Percentiles rank a stretch among this genome's conserved stretches.
Evolutionary conservation across 306 rosid species (phyloP).

Genomic region (Inga leiocalycina): DNA sequence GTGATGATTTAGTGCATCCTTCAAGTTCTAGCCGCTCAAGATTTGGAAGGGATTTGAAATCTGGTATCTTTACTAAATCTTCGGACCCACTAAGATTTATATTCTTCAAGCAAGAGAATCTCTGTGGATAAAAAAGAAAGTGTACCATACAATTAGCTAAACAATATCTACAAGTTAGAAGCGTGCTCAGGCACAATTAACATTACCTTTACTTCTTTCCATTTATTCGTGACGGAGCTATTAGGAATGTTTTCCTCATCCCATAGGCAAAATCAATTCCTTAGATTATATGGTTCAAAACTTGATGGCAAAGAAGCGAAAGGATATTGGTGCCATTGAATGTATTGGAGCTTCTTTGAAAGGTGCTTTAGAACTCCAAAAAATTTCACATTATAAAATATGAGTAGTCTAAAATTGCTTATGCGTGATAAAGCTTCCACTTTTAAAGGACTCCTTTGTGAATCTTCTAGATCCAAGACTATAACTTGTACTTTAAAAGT

Average conservation of each 20-base stretch:
- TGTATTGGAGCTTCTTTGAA: neutral
- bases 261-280: no score
- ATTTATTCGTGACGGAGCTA: no score
- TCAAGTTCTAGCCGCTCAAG: neutral
- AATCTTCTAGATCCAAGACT: neutral
- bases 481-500: neutral
- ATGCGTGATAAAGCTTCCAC: slow-evolving; percentile 21
- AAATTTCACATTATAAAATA: neutral
- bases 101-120: neutral
- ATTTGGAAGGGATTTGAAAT: neutral
- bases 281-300: no score
- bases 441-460: neutral
- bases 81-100: neutral
- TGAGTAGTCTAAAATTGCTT: slow-evolving; percentile 19
- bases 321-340: no score
- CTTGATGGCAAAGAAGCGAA: no score
- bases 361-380: neutral
- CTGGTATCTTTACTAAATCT: neutral
- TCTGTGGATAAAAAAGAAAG: neutral
- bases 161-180: no score
- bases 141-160: no score
- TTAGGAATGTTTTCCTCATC: no score
- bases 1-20: neutral
- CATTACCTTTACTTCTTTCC: neutral
- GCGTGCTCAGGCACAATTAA: neutral